A percentile compares a stretch with the other conserved stretches of the same genome.
Evolutionary conservation across 2,329 filamentous ascomycete species (phyloP).

Genomic region (Colletotrichum sp.): DNA sequence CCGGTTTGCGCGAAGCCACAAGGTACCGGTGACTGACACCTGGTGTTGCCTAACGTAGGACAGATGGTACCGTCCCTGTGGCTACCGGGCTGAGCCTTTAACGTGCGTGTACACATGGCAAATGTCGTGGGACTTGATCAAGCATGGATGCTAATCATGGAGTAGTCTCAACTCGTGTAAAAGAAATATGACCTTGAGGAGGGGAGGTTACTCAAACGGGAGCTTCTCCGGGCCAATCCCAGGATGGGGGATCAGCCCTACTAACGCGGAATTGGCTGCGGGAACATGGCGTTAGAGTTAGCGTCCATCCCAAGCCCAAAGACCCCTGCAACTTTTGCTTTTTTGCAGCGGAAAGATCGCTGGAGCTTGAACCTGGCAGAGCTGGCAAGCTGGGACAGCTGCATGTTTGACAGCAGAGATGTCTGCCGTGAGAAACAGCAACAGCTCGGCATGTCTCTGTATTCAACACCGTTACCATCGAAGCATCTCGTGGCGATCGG

Average conservation of each 20-base stretch:
- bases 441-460: neutral
- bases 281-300: neutral
- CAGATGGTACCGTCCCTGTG: neutral
- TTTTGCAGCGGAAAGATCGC: neutral
- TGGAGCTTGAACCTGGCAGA: neutral
- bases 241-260: conserved; percentile 1
- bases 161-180: neutral
- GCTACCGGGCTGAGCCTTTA: neutral
- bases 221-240: neutral
- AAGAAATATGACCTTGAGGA: neutral
- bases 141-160: neutral
- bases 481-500: neutral
- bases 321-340: neutral
- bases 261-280: neutral
- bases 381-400: neutral
- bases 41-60: neutral
- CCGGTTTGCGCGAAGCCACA: neutral
- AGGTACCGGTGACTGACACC: neutral
- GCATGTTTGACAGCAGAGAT: neutral
- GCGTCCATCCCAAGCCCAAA: neutral
- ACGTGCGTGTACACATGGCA: neutral
- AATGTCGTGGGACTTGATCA: neutral
- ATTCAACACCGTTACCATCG: neutral
- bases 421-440: neutral
- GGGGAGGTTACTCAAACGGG: neutral